Evolutionary conservation across 352 stramenopile genomes (phyloP), one percentile per base, ranked within the genome.

Genomic region (Phytophthora chlamydospora): DNA sequence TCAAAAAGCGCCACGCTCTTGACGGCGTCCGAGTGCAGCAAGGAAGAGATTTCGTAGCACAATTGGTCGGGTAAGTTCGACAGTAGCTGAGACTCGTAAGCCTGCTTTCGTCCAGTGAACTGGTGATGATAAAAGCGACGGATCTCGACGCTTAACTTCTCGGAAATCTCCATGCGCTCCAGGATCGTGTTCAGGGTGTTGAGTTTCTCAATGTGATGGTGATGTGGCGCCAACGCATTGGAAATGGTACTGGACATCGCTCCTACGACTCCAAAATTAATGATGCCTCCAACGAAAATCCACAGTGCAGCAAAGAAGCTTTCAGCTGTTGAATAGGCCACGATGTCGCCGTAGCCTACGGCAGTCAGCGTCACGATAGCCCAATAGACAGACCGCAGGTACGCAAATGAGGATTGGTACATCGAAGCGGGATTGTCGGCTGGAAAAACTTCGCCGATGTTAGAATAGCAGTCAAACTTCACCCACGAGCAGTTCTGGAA

Each of bases 241-340:
- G 83, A 85, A 29, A 91, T 90, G 33, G 85, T 80, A 41, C 77
- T 88, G 0, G 83, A 93, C 75, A 93, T 91, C 1, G 74, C 80
- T 1, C 80, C 79, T 1, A 91, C 77, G 8, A 91, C 81, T 6
- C 76, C 80, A 68, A 88, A 93, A 58, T 91, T 91, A 52, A 91
- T 93, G 40, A 91, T 80, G 0, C 76, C 78, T 3, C 77, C 79
- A 6, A 88, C 21, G 45, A 88, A 93, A 27, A 85, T 63, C 83
- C 83, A 93, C 0, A 80, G 32, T 1, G 76, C 78, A 0, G 81
- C 81, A 39, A 90, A 91, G 32, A 72, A 74, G 17, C 71, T 88
- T 47, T 93, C 83, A 6, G 61, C 60, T 3, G 81, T 91, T 14
- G 79, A 83, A 39, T 60, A 69, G 0, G 61, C 61, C 2, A 69